Evolutionary conservation across 495 filamentous ascomycete genomes (phyloP), one percentile per base, ranked within the genome.

Genomic region (Trichoderma parareesei): DNA sequence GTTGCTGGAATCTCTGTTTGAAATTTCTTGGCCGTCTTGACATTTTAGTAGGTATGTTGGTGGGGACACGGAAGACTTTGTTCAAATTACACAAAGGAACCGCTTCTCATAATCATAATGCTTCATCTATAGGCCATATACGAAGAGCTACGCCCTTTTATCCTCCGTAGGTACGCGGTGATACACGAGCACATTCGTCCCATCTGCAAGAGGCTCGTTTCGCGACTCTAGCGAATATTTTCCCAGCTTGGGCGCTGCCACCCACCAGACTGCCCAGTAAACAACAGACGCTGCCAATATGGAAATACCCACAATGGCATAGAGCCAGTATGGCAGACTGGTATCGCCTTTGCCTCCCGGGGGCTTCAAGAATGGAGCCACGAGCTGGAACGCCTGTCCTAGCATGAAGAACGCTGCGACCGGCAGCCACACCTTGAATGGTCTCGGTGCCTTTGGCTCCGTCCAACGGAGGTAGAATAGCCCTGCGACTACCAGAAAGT

Each of bases 401-500:
- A 81, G 70, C n/a, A 84, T 61, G 59, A 77, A 79, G 37, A 84
- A 64, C 2, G 79, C 66, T 20, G 74, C 73, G 59, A 82, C 76
- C 37, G 81, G 79, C 41, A 77, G 68, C 65, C 75, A 78, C 2
- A 80, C 78, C 40, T 75, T 71, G 75, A 77, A 80, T 4, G 72
- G 75, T 0, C 76, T 73, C 3, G 33, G 20, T 18, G 72, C 65
- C 77, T 78, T 81, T 55, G 71, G 71, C 63, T 81, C 79, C 11
- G 65, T 72, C 68, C 72, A 79, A 42, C 76, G 77, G 20, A 78
- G 67, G 38, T 76, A 81, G 64, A 81, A 74, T 38, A 81, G 70
- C 62, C 75, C 87, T 64, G 79, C 85, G 27, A 81, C 77, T 65
- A 88, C 87, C 71, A 89, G 80, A 64, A 81, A 71, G 69, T 77